Evolutionary conservation across 345 rosid species (phyloP), one percentile per base, ranked within the genome.

Genomic region (Hirschfeldia incana): DNA sequence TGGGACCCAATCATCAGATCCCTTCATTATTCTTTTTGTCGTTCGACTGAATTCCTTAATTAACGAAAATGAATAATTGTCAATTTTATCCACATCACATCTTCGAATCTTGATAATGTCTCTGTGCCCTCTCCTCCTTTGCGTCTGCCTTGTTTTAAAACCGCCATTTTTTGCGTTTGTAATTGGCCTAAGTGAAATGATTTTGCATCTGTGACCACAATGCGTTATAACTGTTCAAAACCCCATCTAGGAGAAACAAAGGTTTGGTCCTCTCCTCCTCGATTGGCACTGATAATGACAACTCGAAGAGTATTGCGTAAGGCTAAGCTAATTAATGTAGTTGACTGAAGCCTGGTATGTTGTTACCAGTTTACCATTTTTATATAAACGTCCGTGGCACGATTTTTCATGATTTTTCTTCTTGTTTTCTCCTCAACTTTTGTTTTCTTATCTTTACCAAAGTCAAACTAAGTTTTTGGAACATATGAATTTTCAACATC

Each of bases 11-110:
- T 13, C 61, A 11, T 16, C 65, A 11, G 15, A 73, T 66, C 73
- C 81, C 46, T 66, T 66, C 32, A 44, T 60, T 66, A 74, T 79
- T 74, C 82, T 70, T 79, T 79, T 79, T 79, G 82, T 69, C 78
- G 42, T 30, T 51, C 78, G 6, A 10, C 44, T 79, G 1, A 61
- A 49, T 79, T 73, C 70, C 6, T 39, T 68, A 29, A 49, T 59
- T 27, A 67, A 73, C 78, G 15, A 65, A 55, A 65, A 33, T 72
- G 69, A 62, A 77, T 66, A 5, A 67, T 67, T 27, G 29, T 21
- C 57, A 70, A 34, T 71, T 77, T 53, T 63, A 26, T 27, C 66
- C 49, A 72, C 67, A 72, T 78, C 76, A 77, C 59, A 71, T 78
- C 76, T 64, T 53, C 27, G 37, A 51, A 36, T 70, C 63, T 78